A percentile compares a stretch with the other conserved stretches of the same genome.
Conservation (phyloP, 371 early-diverging fungal species). For the Actinomortierella wolfii region DNA sequence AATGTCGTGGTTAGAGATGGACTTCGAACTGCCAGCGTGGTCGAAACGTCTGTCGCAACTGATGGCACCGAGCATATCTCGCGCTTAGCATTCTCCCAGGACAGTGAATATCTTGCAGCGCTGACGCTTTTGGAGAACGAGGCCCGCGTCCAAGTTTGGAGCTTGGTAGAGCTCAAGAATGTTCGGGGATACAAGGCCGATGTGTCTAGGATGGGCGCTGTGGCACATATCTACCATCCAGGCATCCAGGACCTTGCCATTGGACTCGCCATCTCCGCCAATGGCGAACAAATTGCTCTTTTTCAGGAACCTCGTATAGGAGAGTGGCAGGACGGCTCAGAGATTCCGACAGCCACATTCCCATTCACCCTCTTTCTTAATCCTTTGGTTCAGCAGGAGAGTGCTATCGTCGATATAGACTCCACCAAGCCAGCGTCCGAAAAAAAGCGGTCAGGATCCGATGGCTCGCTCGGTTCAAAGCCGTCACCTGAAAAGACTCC, state of each 20-base stretch:
- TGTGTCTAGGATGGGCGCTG: slow-evolving; percentile 17
- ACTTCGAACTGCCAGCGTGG: slow-evolving; percentile 12
- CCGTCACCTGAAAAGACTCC: neutral
- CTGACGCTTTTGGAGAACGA: slow-evolving; percentile 15
- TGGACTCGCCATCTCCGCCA: slow-evolving; percentile 30
- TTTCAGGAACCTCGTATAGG: slow-evolving; percentile 41
- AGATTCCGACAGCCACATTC: slow-evolving; percentile 17
- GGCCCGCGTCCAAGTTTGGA: slow-evolving; percentile 28
- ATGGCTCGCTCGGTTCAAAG: too few relatives aligned
- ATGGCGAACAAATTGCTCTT: slow-evolving; percentile 34
- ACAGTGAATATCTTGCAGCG: slow-evolving; percentile 25
- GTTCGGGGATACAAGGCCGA: slow-evolving; percentile 12
- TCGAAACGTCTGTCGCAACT: slow-evolving; percentile 16
- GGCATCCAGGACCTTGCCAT: slow-evolving; percentile 26
- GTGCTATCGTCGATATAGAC: slow-evolving; percentile 22
- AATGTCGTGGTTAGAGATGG: slow-evolving; percentile 17
- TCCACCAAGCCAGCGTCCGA: neutral
- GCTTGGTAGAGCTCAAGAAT: slow-evolving; percentile 31
- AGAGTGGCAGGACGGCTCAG: slow-evolving; percentile 31
- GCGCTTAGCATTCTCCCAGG: slow-evolving; percentile 13
- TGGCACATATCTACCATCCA: slow-evolving; percentile 3
- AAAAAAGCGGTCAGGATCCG: too few relatives aligned
- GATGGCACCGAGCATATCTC: slow-evolving; percentile 9
- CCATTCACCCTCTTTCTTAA: slow-evolving; percentile 34
- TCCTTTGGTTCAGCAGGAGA: slow-evolving; percentile 25